Conservation (phyloP, 148 eudicot species). For the Oxyria digyna region DNA sequence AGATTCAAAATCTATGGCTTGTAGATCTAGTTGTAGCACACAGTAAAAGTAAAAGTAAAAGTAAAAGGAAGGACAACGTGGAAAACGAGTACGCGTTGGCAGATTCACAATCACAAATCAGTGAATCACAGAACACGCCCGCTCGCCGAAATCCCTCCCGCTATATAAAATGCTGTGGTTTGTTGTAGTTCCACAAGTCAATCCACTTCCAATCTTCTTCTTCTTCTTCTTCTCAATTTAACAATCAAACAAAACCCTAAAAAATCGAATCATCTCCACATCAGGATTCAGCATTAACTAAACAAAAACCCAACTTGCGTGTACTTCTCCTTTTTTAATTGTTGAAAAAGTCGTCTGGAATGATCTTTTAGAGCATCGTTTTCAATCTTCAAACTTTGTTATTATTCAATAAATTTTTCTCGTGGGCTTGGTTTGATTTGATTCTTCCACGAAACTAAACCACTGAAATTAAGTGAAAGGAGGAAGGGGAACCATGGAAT, state of each 20-base stretch:
- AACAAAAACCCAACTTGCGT: not conserved
- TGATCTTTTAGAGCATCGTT: not conserved
- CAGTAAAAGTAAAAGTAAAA: too few relatives aligned
- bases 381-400: not conserved
- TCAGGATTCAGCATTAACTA: not conserved
- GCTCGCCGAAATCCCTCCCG: not conserved
- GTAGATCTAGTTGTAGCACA: not conserved
- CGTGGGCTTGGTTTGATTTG: not conserved
- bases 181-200: not conserved
- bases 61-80: not conserved
- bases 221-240: not conserved
- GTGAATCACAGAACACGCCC: not conserved
- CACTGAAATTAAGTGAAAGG: not conserved
- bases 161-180: not conserved
- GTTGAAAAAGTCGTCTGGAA: not conserved
- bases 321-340: not conserved
- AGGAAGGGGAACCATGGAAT: not conserved
- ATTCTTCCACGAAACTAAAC: too few relatives aligned
- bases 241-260: constrained; percentile 5
- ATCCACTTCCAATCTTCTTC: not conserved
- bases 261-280: constrained; percentile 2
- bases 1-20: too few relatives aligned
- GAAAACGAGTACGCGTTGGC: not conserved
- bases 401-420: not conserved
- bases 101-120: not conserved